Evolutionary conservation across 2,329 filamentous ascomycete genomes (phyloP).

Genomic region (Aspergillaceae sp.): DNA sequence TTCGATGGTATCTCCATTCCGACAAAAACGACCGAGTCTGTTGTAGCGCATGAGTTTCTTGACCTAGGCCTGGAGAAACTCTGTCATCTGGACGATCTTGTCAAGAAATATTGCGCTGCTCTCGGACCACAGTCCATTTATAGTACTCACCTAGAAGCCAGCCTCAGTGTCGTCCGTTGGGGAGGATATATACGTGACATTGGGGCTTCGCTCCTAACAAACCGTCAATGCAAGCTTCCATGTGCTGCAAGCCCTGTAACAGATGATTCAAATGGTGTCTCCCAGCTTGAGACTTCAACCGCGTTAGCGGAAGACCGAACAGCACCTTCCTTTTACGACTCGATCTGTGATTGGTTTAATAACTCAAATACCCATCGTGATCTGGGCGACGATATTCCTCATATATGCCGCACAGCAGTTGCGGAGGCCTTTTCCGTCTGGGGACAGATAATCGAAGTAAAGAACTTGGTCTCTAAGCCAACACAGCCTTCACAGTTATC

Average conservation of each 20-base stretch:
- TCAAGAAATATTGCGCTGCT: background rate
- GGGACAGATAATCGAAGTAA: background rate
- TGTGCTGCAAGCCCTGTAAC: background rate
- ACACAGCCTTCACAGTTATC: background rate
- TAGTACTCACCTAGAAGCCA: background rate
- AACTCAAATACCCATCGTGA: background rate
- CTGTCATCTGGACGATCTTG: slow-evolving; percentile 1
- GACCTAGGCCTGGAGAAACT: slow-evolving; percentile 10
- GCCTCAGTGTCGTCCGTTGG: background rate
- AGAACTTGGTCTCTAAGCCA: background rate
- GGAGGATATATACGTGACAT: background rate
- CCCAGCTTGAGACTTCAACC: background rate
- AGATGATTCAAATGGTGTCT: background rate
- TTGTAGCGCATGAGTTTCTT: slow-evolving; percentile 9
- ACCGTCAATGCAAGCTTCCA: background rate
- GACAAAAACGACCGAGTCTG: slow-evolving; percentile 2
- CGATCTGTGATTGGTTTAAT: background rate
- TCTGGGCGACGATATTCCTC: background rate
- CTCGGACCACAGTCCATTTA: background rate
- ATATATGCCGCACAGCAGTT: background rate
- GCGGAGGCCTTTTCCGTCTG: background rate
- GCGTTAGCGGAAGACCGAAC: background rate
- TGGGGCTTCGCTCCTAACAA: background rate
- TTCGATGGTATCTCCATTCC: slow-evolving; percentile 16
- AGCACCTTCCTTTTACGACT: background rate